Evolutionary conservation across 1,284 basidiomycete species (phyloP).

Genomic region (Ustilago esculenta): DNA sequence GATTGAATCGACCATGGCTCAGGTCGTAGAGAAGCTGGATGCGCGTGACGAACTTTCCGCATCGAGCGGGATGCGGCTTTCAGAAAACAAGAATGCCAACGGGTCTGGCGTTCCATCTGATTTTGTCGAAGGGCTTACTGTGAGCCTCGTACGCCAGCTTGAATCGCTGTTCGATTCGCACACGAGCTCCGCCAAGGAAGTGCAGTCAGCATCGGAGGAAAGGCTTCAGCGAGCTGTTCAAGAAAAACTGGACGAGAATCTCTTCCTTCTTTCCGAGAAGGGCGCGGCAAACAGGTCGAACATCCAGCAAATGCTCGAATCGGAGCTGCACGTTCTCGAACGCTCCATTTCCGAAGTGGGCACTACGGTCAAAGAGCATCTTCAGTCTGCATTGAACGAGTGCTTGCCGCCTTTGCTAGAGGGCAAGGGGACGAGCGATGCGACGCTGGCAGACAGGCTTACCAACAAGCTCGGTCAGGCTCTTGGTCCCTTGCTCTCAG

Average conservation of each 20-base stretch:
- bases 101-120: neutral
- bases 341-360: slow-evolving; percentile 23
- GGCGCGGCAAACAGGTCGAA: slow-evolving; percentile 33
- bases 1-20: slow-evolving; percentile 36
- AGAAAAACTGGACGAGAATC: slow-evolving; percentile 44
- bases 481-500: slow-evolving; percentile 26
- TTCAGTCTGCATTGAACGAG: slow-evolving; percentile 37
- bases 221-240: slow-evolving; percentile 22
- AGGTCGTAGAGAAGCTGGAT: slow-evolving; percentile 28
- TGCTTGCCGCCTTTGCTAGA: slow-evolving; percentile 43
- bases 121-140: slow-evolving; percentile 17
- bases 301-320: slow-evolving; percentile 35
- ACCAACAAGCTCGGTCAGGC: slow-evolving; percentile 25
- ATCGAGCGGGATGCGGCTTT: neutral
- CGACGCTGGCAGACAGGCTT: slow-evolving; percentile 16
- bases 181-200: slow-evolving; percentile 1
- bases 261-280: slow-evolving; percentile 30
- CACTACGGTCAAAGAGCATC: slow-evolving; percentile 13
- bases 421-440: slow-evolving; percentile 11
- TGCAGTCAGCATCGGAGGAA: slow-evolving; percentile 1
- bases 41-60: neutral
- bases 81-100: neutral
- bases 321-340: slow-evolving; percentile 19
- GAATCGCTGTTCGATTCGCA: slow-evolving; percentile 14
- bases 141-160: slow-evolving; percentile 7